Evolutionary conservation across 305 asterid species (phyloP).

Genomic region (Coffea humblotiana): DNA sequence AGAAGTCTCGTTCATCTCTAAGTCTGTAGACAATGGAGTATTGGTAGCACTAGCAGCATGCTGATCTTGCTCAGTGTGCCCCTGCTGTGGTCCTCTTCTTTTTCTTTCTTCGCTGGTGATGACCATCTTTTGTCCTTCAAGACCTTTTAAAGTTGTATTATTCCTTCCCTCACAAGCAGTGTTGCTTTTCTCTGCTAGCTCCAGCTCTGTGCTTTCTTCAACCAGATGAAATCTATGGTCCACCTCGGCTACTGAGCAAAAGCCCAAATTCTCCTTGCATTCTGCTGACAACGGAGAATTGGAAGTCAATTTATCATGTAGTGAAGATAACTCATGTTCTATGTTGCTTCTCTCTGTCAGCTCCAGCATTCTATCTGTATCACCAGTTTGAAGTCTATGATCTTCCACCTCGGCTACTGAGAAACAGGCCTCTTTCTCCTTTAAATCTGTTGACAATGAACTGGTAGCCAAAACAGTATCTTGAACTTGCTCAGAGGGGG

Average conservation of each 20-base stretch:
- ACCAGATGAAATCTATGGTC: not conserved
- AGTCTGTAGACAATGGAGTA: constrained; percentile 5
- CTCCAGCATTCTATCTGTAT: not conserved
- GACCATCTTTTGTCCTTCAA: not conserved
- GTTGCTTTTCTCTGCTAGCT: not conserved
- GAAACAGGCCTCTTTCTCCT: not conserved
- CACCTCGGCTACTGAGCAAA: not conserved
- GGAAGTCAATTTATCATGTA: constrained; percentile 11
- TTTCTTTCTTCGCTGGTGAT: not conserved
- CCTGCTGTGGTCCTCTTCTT: not conserved
- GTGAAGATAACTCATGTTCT: not conserved
- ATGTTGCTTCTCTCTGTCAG: not conserved
- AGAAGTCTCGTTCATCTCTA: constrained; percentile 4
- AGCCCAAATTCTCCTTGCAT: not conserved
- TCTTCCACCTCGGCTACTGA: not conserved
- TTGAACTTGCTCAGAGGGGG: not conserved
- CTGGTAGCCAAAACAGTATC: not conserved
- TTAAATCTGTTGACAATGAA: constrained; percentile 7
- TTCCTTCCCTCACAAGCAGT: too few species aligned
- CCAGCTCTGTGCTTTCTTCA: not conserved
- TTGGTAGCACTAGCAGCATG: not conserved
- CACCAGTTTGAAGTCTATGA: not conserved
- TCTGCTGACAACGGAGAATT: constrained; percentile 14
- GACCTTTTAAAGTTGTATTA: not conserved
- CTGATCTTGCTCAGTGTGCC: not conserved